These are phyloP conservation scores for Kwoniella sp. DNA, from an alignment of 768 basidiomycete genomes.

Conservation along the genomic window DNA sequence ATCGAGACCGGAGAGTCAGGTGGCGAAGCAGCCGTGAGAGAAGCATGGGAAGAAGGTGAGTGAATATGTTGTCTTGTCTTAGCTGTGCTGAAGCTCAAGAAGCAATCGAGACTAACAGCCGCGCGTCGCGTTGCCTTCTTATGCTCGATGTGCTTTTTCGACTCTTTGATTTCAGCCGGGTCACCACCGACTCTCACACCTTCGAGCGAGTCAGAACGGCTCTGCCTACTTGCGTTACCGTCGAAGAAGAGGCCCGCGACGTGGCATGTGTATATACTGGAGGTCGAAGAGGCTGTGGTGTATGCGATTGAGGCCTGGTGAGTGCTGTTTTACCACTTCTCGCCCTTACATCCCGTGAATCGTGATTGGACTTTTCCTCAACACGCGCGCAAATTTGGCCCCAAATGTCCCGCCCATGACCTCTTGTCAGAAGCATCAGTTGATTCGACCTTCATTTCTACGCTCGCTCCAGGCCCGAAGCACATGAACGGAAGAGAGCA, in stretches of 20 bases:
- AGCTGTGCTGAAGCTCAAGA: no score
- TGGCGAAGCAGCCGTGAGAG: constrained; percentile 47
- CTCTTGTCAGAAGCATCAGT: no score
- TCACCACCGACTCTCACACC: constrained; percentile 29
- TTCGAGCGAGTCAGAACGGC: constrained; percentile 26
- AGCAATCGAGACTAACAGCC: no score
- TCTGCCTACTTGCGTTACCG: constrained; percentile 32
- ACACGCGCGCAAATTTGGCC: no score
- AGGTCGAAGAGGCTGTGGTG: constrained; percentile 19
- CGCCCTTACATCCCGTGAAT: no score
- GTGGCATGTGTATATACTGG: constrained; percentile 43
- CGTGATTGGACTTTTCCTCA: no score
- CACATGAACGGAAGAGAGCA: constrained; percentile 34
- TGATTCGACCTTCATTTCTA: not conserved
- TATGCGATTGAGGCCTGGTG: constrained; percentile 6
- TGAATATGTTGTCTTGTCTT: no score
- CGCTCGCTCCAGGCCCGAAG: constrained; percentile 36
- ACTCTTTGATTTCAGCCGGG: constrained; percentile 34
- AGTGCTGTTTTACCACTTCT: not conserved
- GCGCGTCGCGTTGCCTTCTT: not conserved
- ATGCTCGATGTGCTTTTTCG: no score
- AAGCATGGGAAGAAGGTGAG: constrained; percentile 52
- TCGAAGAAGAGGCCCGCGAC: constrained; percentile 19
- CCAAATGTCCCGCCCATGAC: no score
- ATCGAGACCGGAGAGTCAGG: constrained; percentile 46